A percentile compares a stretch with the other conserved stretches of the same genome.
These are phyloP conservation scores for Globisporangium okanoganense DNA, from an alignment of 352 stramenopile genomes.

Conservation along the genomic window DNA sequence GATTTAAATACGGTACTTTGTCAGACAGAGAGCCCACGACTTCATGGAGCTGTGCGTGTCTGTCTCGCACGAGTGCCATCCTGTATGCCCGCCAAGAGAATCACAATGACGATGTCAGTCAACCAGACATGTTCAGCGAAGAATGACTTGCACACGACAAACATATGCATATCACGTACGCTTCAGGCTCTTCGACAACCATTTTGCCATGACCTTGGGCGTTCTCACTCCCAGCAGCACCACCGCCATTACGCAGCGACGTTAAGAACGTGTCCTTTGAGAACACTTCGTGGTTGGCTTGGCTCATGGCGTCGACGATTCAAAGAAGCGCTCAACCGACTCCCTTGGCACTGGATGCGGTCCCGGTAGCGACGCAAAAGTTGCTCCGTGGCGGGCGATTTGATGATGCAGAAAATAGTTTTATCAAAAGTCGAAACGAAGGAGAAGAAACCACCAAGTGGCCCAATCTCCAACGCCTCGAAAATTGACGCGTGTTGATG, in stretches of 20 bases:
- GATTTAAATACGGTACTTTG: constrained; percentile 34
- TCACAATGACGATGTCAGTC: no score
- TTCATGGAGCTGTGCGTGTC: constrained; percentile 74
- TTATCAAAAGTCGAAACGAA: constrained; percentile 8
- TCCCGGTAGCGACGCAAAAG: background rate
- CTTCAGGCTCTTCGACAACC: constrained; percentile 38
- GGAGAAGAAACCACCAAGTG: background rate
- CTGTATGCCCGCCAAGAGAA: constrained; percentile 23
- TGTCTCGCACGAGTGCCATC: constrained; percentile 75
- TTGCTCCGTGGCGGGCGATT: background rate
- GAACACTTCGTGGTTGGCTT: constrained; percentile 57
- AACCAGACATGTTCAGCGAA: no score
- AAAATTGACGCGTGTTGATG: no score
- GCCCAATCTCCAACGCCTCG: background rate
- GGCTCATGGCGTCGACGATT: constrained; percentile 22
- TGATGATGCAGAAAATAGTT: constrained; percentile 4
- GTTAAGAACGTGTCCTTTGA: constrained; percentile 83
- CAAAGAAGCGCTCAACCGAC: no score
- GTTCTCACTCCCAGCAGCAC: constrained; percentile 8
- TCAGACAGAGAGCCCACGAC: constrained; percentile 82
- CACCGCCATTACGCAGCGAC: constrained; percentile 43
- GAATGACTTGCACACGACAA: background rate
- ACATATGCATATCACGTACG: no score
- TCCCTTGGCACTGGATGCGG: background rate
- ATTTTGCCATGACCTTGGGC: constrained; percentile 9